Conservation (phyloP, 495 filamentous ascomycete genomes). For the Pyrenula aspistea region DNA sequence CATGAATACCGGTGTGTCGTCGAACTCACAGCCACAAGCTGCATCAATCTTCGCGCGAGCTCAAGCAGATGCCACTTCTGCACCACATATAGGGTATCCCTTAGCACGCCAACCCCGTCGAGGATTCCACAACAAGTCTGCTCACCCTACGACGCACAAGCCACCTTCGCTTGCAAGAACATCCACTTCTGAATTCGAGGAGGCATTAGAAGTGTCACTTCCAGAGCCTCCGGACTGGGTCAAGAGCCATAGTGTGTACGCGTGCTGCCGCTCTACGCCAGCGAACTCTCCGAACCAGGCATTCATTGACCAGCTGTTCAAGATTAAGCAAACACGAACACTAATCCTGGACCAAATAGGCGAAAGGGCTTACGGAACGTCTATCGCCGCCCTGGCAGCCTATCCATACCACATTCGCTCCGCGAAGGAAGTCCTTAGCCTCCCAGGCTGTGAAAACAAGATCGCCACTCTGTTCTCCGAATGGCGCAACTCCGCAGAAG, state of each 20-base stretch:
- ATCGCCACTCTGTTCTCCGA: constrained; percentile 70
- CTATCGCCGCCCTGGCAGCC: constrained; percentile 70
- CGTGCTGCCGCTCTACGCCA: constrained; percentile 72
- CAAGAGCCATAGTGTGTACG: constrained; percentile 49
- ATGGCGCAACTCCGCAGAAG: constrained; percentile 39
- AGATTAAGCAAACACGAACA: constrained; percentile 58
- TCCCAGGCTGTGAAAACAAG: constrained; percentile 77
- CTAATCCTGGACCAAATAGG: constrained; percentile 67
- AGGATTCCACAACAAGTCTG: constrained; percentile 10
- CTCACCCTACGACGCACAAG: constrained; percentile 6
- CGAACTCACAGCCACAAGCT: not conserved
- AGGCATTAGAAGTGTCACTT: constrained; percentile 23
- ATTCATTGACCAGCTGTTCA: constrained; percentile 66
- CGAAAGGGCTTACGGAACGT: constrained; percentile 76
- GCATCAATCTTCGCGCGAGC: constrained; percentile 39
- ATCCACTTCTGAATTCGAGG: constrained; percentile 65
- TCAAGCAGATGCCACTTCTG: constrained; percentile 29
- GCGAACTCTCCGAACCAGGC: constrained; percentile 54
- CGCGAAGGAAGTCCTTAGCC: constrained; percentile 46
- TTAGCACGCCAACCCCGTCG: constrained; percentile 1
- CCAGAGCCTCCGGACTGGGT: constrained; percentile 63
- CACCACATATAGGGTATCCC: constrained; percentile 6
- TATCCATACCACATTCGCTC: constrained; percentile 56
- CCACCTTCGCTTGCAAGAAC: constrained; percentile 43
- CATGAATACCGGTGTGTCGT: not conserved